Conservation (phyloP, 257 asterid genomes). For the Sherardia arvensis region DNA sequence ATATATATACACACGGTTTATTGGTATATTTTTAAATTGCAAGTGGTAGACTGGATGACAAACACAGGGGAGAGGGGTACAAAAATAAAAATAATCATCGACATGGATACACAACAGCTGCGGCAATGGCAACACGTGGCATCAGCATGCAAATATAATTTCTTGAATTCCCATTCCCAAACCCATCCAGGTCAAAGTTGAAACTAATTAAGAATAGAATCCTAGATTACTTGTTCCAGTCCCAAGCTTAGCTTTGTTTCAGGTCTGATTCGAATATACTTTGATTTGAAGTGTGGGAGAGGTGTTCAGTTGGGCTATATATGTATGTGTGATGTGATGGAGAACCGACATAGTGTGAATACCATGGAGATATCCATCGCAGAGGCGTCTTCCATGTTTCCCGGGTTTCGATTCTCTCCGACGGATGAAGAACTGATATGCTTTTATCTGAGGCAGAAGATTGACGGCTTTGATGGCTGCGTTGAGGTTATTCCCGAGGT, state of each 20-base stretch:
- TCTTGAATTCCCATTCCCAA: no score
- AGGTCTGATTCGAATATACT: background rate
- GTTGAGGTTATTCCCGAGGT: slow-evolving; percentile 67
- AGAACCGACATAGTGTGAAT: background rate
- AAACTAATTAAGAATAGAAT: background rate
- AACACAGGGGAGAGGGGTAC: background rate
- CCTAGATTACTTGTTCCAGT: background rate
- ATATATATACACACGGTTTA: no score
- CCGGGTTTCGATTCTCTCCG: slow-evolving; percentile 80
- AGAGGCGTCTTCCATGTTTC: slow-evolving; percentile 62
- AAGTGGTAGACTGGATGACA: background rate
- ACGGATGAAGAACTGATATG: slow-evolving; percentile 74
- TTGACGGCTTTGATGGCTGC: slow-evolving; percentile 37
- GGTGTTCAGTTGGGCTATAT: background rate
- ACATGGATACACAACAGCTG: background rate
- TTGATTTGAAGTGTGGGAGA: background rate
- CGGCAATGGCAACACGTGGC: background rate
- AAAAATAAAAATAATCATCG: background rate
- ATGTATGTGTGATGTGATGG: background rate
- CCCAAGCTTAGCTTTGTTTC: background rate
- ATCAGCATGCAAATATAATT: background rate
- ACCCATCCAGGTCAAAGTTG: background rate
- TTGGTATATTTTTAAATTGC: no score
- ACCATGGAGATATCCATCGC: slow-evolving; percentile 49
- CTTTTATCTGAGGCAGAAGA: slow-evolving; percentile 58